Percentiles rank a stretch among this genome's conserved stretches.
Evolutionary conservation across 805 yeast species (phyloP).

Genomic region (Zygoascus flipseniorum): DNA sequence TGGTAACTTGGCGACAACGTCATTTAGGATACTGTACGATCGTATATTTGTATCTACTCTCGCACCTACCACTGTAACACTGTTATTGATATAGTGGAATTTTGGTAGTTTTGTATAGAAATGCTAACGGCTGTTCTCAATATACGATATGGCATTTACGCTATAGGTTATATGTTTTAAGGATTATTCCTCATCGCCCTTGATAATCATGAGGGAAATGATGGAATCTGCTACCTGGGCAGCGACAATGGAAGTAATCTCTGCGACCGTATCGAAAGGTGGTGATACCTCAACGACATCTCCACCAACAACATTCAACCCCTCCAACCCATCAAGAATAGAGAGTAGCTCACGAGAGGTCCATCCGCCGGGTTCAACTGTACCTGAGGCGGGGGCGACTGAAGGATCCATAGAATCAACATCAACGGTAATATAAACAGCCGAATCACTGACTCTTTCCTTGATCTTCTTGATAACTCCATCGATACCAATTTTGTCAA

Average conservation of each 20-base stretch:
- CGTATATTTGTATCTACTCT: too few species aligned
- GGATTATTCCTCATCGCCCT: neutral
- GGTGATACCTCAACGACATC: slow-evolving; percentile 70
- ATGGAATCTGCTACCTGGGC: slow-evolving; percentile 40
- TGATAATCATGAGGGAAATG: slow-evolving; percentile 28
- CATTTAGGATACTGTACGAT: too few species aligned
- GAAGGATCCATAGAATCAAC: slow-evolving; percentile 47
- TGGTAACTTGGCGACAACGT: too few species aligned
- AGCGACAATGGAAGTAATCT: slow-evolving; percentile 49
- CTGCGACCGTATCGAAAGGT: slow-evolving; percentile 49
- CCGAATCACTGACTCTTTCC: slow-evolving; percentile 8
- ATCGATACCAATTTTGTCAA: slow-evolving; percentile 51
- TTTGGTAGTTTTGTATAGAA: too few species aligned
- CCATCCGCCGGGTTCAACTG: slow-evolving; percentile 48
- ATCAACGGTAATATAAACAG: slow-evolving; percentile 28
- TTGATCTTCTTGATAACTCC: slow-evolving; percentile 46
- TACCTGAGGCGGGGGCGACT: slow-evolving; percentile 45
- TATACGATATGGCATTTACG: too few species aligned
- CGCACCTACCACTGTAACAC: too few species aligned
- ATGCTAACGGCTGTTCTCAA: too few species aligned
- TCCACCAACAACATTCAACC: slow-evolving; percentile 57
- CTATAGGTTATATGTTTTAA: too few species aligned
- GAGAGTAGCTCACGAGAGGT: slow-evolving; percentile 44
- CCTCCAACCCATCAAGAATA: slow-evolving; percentile 51
- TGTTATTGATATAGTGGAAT: too few species aligned